These are phyloP conservation scores for Alternaria novae-zelandiae DNA, from an alignment of 2,329 filamentous ascomycete genomes.

Conservation along the genomic window DNA sequence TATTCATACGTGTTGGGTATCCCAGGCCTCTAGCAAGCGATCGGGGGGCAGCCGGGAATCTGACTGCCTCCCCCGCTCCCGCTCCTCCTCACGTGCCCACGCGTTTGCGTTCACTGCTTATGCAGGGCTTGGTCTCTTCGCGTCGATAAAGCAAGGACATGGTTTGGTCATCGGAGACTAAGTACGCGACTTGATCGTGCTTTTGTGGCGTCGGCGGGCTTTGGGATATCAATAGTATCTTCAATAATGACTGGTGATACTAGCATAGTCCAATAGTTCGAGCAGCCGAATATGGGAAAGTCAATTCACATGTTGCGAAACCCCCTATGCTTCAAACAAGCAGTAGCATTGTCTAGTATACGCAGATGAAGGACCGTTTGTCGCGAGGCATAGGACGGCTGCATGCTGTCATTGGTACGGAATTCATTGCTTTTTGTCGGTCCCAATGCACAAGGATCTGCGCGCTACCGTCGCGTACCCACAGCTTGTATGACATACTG, in stretches of 20 bases:
- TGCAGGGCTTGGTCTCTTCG: not conserved
- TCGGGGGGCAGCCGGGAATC: not conserved
- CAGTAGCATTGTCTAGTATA: not conserved
- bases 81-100: slow-evolving; percentile 11
- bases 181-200: not conserved
- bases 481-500: not conserved
- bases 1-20: not conserved
- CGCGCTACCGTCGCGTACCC: not conserved
- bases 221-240: not conserved
- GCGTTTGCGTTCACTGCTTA: slow-evolving; percentile 2
- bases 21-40: not conserved
- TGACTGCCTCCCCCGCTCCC: not conserved
- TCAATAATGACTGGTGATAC: not conserved
- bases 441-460: not conserved
- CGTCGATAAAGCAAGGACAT: slow-evolving; percentile 3
- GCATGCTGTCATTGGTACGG: not conserved
- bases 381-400: not conserved
- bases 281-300: not conserved
- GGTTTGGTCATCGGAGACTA: not conserved
- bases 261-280: not conserved
- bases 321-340: not conserved
- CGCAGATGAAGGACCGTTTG: not conserved
- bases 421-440: not conserved
- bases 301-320: not conserved
- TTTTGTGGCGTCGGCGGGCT: not conserved